phyloP scores from a whole-genome alignment of 2,329 filamentous ascomycete genomes.

The Botrytis squamosa region DNA sequence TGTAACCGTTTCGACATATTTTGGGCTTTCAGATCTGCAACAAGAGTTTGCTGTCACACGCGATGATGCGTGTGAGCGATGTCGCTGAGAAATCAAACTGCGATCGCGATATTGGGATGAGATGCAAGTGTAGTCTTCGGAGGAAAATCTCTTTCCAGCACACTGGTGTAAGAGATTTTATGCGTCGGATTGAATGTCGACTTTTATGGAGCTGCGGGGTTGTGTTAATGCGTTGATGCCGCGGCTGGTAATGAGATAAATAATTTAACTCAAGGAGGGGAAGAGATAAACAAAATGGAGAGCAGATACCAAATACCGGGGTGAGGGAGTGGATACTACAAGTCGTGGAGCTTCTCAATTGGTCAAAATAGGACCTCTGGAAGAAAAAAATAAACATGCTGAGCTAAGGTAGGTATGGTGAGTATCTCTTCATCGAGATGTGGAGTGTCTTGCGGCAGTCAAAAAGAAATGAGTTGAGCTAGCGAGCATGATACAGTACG shows the following conservation, averaged over 20 bases:
- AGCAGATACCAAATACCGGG: not conserved
- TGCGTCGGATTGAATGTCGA: not conserved
- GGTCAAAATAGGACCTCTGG: not conserved
- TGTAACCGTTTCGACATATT: not conserved
- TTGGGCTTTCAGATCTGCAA: not conserved
- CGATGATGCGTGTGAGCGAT: not conserved
- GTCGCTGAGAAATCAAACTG: not conserved
- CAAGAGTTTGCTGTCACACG: not conserved
- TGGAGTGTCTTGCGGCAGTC: not conserved
- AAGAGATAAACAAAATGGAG: not conserved
- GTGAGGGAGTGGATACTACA: not conserved
- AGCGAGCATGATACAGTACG: not conserved
- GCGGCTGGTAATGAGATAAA: not conserved
- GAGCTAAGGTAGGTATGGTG: not conserved
- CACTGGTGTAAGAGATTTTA: not conserved
- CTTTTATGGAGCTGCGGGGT: not conserved
- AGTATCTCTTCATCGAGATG: not conserved
- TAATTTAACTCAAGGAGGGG: not conserved
- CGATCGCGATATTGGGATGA: not conserved
- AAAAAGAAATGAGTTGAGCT: not conserved
- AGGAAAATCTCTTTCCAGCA: not conserved
- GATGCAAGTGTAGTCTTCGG: not conserved
- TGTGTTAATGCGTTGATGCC: not conserved
- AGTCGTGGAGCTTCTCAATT: constrained; percentile 8
- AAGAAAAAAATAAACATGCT: not conserved